A percentile compares a stretch with the other conserved stretches of the same genome.
These are phyloP conservation scores for Allium fistulosum DNA, from an alignment of 106 monocot species.

Conservation along the genomic window DNA sequence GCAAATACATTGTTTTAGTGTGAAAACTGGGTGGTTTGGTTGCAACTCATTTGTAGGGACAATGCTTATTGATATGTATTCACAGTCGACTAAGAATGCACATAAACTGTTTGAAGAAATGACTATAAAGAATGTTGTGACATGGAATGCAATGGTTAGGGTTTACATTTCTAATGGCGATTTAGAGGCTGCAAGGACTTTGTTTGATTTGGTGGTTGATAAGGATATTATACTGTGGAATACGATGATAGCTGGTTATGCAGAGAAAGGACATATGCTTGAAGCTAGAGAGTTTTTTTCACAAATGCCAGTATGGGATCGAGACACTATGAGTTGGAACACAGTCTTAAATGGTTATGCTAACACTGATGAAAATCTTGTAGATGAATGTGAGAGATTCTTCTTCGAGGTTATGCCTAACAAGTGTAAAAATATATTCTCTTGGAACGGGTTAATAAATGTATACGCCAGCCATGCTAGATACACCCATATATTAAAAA, in stretches of 20 bases:
- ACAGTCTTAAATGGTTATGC: slow-evolving; percentile 46
- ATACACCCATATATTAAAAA: slow-evolving; percentile 21
- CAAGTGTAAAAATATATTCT: slow-evolving; percentile 40
- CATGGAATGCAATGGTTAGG: slow-evolving; percentile 32
- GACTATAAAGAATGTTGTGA: slow-evolving; percentile 36
- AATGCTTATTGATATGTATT: slow-evolving; percentile 43
- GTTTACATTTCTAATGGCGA: slow-evolving; percentile 29
- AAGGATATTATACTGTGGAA: slow-evolving; percentile 50
- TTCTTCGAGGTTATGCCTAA: slow-evolving; percentile 43
- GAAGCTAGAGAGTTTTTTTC: slow-evolving; percentile 33
- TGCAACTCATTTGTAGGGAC: slow-evolving; percentile 37
- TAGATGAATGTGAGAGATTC: slow-evolving; percentile 29
- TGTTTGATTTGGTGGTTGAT: slow-evolving; percentile 28
- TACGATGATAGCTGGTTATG: slow-evolving; percentile 40
- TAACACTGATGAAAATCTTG: slow-evolving; percentile 11
- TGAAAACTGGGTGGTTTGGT: slow-evolving; percentile 43
- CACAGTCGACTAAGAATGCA: slow-evolving; percentile 8
- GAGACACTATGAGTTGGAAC: slow-evolving; percentile 54
- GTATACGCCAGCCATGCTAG: slow-evolving; percentile 21
- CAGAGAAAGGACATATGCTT: slow-evolving; percentile 24
- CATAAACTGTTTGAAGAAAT: slow-evolving; percentile 44
- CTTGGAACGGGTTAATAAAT: slow-evolving; percentile 55
- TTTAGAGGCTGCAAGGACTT: slow-evolving; percentile 12
- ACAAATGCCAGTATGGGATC: slow-evolving; percentile 20
- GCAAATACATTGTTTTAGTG: slow-evolving; percentile 30